Conservation (phyloP, 345 rosid species). For the Acer saccharum region DNA sequence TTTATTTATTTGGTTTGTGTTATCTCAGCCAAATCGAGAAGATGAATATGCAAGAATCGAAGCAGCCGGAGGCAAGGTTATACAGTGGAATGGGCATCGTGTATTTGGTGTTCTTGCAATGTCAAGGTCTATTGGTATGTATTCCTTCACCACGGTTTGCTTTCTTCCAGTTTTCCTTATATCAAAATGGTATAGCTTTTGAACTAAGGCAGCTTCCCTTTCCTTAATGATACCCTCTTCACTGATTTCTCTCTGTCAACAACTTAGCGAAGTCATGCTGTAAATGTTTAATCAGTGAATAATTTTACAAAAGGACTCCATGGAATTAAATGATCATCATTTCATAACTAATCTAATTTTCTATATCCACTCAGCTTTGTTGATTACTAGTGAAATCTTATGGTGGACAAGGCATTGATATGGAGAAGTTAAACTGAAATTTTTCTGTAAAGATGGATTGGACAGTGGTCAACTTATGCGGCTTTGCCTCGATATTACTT, state of each 20-base stretch:
- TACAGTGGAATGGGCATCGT: conserved; percentile 96
- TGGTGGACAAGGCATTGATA: background rate
- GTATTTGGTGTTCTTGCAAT: conserved; percentile 97
- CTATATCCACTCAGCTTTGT: background rate
- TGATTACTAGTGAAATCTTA: background rate
- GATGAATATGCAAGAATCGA: conserved; percentile 96
- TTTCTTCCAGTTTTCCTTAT: background rate
- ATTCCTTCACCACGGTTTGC: conserved; percentile 1
- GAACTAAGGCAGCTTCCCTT: background rate
- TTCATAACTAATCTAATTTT: background rate
- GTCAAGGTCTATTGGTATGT: conserved; percentile 95
- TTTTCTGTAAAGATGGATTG: background rate
- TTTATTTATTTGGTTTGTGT: conserved; percentile 10
- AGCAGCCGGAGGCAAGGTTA: conserved; percentile 96
- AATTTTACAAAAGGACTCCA: background rate
- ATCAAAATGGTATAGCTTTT: background rate
- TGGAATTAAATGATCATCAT: background rate
- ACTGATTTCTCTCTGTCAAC: background rate
- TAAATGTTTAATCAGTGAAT: background rate
- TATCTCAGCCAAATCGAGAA: conserved; percentile 85
- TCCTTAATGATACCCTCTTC: background rate
- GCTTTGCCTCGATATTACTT: background rate
- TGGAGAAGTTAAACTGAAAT: background rate
- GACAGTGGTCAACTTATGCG: background rate
- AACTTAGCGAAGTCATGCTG: background rate